These are phyloP conservation scores for Aspergillus olivimuriae DNA, from an alignment of 495 filamentous ascomycete genomes.

Conservation along the genomic window DNA sequence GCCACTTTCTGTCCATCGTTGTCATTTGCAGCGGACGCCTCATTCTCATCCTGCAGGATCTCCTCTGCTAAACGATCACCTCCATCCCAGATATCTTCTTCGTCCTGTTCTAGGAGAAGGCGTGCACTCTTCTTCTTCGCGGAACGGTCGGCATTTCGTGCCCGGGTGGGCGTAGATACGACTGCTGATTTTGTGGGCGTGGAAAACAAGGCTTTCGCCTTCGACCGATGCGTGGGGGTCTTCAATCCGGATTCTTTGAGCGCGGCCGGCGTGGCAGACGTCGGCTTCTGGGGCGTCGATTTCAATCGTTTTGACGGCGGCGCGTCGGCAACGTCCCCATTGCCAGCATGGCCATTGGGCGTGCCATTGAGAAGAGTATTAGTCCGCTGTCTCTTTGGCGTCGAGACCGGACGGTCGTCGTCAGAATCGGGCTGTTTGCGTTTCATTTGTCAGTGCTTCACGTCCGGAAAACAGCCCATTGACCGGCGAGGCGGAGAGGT, in stretches of 20 bases:
- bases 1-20: slow-evolving; percentile 29
- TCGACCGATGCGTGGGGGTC: slow-evolving; percentile 38
- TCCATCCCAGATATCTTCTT: slow-evolving; percentile 71
- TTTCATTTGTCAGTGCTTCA: slow-evolving; percentile 30
- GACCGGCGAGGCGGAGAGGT: slow-evolving; percentile 7
- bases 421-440: slow-evolving; percentile 41
- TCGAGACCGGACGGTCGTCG: slow-evolving; percentile 32
- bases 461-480: not conserved
- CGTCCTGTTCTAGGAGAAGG: slow-evolving; percentile 61
- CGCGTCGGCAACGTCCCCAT: slow-evolving; percentile 19
- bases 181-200: slow-evolving; percentile 30
- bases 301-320: slow-evolving; percentile 25
- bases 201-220: slow-evolving; percentile 35
- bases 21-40: slow-evolving; percentile 31
- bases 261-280: slow-evolving; percentile 23
- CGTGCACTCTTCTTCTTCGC: slow-evolving; percentile 81
- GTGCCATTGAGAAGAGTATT: slow-evolving; percentile 24
- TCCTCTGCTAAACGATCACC: slow-evolving; percentile 66
- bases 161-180: slow-evolving; percentile 46
- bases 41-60: slow-evolving; percentile 52
- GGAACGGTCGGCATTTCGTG: slow-evolving; percentile 69
- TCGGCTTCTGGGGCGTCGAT: slow-evolving; percentile 22
- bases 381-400: slow-evolving; percentile 35
- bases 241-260: slow-evolving; percentile 39
- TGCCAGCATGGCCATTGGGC: slow-evolving; percentile 21